These are phyloP conservation scores for Saccharomycopsis babjevae DNA, from an alignment of 805 yeast genomes.

Conservation along the genomic window DNA sequence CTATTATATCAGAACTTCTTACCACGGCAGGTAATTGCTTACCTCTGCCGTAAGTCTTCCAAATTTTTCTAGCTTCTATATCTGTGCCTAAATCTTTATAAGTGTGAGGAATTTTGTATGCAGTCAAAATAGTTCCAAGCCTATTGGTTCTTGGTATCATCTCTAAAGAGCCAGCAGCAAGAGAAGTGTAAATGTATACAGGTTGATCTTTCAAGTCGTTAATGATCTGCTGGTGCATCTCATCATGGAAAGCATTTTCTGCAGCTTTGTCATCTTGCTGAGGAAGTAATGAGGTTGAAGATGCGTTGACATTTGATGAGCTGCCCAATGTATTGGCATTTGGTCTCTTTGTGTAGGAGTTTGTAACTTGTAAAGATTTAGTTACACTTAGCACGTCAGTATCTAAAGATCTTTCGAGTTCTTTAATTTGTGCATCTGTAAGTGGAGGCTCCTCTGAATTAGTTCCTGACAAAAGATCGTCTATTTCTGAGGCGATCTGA, in stretches of 20 bases:
- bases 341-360: neutral
- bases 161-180: conserved; percentile 78
- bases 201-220: conserved; percentile 39
- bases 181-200: conserved; percentile 70
- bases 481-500: conserved; percentile 8
- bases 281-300: conserved; percentile 12
- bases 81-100: conserved; percentile 81
- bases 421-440: conserved; percentile 14
- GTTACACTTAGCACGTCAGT: conserved; percentile 8
- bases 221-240: conserved; percentile 18
- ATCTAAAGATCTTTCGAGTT: conserved; percentile 15
- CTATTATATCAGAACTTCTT: conserved; percentile 70
- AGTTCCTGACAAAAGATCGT: conserved; percentile 2
- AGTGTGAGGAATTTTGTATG: conserved; percentile 57
- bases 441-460: conserved; percentile 4
- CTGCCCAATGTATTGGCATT: neutral
- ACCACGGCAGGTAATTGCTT: conserved; percentile 77
- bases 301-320: neutral
- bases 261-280: conserved; percentile 10
- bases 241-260: conserved; percentile 10
- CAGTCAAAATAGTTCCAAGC: conserved; percentile 61
- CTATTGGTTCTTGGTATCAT: conserved; percentile 70
- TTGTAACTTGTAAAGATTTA: neutral
- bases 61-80: conserved; percentile 70
- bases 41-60: conserved; percentile 69